phyloP scores from a whole-genome alignment of 2,329 filamentous ascomycete species.

The Colletotrichum noveboracense region DNA sequence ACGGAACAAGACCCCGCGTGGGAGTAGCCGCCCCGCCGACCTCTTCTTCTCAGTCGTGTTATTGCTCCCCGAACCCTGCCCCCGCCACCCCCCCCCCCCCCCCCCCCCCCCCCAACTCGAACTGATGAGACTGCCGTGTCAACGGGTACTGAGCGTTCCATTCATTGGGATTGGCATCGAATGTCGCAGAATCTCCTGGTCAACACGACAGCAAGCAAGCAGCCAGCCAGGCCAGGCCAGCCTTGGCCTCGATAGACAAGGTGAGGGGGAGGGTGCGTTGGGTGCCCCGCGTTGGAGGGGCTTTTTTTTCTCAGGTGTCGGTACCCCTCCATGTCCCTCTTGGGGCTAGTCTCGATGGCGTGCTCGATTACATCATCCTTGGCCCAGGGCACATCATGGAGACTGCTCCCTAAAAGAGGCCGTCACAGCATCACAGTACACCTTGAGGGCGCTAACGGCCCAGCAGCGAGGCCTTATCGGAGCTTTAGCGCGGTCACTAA shows the following conservation, averaged over 20 bases:
- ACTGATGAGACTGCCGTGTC: background rate
- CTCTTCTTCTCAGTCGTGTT: no score
- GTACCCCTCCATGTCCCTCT: conserved; percentile 14
- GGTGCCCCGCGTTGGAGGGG: conserved; percentile 19
- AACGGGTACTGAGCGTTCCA: background rate
- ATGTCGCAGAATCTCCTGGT: conserved; percentile 3
- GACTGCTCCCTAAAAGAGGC: background rate
- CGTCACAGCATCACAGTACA: background rate
- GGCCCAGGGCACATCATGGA: conserved; percentile 17
- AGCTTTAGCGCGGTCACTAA: background rate
- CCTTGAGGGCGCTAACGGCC: background rate
- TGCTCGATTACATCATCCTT: conserved; percentile 23
- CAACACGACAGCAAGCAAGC: background rate
- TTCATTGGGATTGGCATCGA: background rate
- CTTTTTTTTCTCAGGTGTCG: conserved; percentile 8
- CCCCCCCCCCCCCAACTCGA: no score
- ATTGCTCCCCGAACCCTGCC: no score
- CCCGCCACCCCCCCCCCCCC: no score
- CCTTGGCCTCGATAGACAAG: background rate
- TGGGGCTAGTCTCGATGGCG: conserved; percentile 14
- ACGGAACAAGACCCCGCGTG: no score
- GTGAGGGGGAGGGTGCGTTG: background rate
- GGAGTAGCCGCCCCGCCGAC: no score
- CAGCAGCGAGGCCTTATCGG: background rate
- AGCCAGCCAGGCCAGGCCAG: background rate